Conservation (phyloP, 2,329 filamentous ascomycete species). For the Chaetomiaceae sp. region DNA sequence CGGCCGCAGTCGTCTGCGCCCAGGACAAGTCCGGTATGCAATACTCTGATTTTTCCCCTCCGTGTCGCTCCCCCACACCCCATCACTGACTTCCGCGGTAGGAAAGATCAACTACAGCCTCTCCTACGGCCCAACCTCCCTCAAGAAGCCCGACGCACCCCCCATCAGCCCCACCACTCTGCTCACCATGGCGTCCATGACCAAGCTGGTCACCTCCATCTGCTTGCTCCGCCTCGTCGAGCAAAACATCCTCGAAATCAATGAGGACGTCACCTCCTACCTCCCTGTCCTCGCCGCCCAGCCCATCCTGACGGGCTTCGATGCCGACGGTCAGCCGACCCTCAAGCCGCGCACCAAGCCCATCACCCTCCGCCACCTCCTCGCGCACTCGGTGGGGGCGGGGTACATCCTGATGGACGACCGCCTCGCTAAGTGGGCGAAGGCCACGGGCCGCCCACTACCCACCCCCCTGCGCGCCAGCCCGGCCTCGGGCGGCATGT, state of each 20-base stretch:
- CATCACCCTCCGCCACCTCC: conserved; percentile 44
- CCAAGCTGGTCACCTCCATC: conserved; percentile 44
- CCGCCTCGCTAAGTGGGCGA: conserved; percentile 38
- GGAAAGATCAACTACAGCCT: conserved; percentile 28
- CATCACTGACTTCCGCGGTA: conserved; percentile 2
- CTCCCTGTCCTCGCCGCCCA: conserved; percentile 42
- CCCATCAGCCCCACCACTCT: conserved; percentile 26
- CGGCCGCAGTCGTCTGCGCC: conserved; percentile 22
- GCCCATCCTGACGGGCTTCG: conserved; percentile 42
- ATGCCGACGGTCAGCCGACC: conserved; percentile 32
- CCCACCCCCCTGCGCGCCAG: conserved; percentile 26
- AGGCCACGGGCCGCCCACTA: conserved; percentile 32
- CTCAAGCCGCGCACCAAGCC: conserved; percentile 28
- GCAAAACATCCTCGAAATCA: conserved; percentile 39
- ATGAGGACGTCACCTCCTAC: conserved; percentile 41
- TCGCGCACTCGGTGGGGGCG: conserved; percentile 44
- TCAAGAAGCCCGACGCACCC: conserved; percentile 17
- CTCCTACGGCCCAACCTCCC: conserved; percentile 20
- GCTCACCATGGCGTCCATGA: conserved; percentile 35
- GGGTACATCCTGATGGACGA: conserved; percentile 42
- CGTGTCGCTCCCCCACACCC: neutral
- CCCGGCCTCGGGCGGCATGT: conserved; percentile 6
- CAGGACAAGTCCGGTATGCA: conserved; percentile 23
- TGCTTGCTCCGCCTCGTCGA: conserved; percentile 46
- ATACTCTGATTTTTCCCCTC: no score